These are phyloP conservation scores for Venturia carpophila DNA, from an alignment of 2,329 filamentous ascomycete species.

Conservation along the genomic window DNA sequence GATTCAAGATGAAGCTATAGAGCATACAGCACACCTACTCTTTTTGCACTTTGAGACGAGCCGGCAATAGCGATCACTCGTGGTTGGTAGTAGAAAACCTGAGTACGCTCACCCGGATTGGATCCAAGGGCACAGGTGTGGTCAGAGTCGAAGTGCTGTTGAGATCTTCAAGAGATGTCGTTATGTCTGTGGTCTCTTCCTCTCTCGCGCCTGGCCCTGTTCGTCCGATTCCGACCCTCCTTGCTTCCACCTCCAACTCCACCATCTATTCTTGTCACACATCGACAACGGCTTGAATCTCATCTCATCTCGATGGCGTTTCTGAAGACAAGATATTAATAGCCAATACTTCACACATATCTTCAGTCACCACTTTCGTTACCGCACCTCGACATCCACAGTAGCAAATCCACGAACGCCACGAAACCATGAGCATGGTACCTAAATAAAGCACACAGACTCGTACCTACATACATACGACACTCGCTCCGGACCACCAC, in stretches of 20 bases:
- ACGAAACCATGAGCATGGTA: not conserved
- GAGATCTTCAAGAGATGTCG: too few relatives aligned
- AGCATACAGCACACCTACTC: too few relatives aligned
- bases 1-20: too few relatives aligned
- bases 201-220: too few relatives aligned
- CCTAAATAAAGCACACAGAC: constrained; percentile 1
- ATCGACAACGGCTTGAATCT: not conserved
- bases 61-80: too few relatives aligned
- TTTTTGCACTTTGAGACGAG: too few relatives aligned
- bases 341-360: not conserved
- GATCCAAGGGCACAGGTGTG: too few relatives aligned
- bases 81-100: too few relatives aligned
- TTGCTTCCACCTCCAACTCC: not conserved
- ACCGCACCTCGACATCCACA: not conserved
- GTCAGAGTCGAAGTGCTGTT: too few relatives aligned
- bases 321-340: not conserved
- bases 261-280: not conserved
- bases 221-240: not conserved
- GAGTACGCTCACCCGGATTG: too few relatives aligned
- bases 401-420: not conserved
- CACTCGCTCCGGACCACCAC: not conserved
- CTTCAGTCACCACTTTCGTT: not conserved
- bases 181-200: too few relatives aligned
- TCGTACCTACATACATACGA: not conserved
- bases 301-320: not conserved